A percentile compares a stretch with the other conserved stretches of the same genome.
Conservation (phyloP, 2,329 filamentous ascomycete species). For the Diaporthe eres region DNA sequence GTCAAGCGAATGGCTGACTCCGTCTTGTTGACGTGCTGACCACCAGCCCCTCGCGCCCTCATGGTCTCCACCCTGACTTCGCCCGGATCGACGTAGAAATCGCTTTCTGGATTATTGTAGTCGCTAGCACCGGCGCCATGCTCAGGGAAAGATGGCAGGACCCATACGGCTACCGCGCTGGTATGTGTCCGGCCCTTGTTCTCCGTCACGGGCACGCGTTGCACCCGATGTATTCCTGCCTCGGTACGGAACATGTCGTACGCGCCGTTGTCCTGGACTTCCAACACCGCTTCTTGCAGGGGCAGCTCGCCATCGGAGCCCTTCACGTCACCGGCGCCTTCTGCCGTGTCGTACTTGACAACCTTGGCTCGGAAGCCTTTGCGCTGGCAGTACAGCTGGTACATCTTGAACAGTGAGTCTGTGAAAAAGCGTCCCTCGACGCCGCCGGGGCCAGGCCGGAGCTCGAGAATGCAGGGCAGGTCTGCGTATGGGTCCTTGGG, state of each 20-base stretch:
- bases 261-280: constrained; percentile 81
- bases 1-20: constrained; percentile 96
- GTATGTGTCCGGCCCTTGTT: constrained; percentile 93
- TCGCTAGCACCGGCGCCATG: constrained; percentile 63
- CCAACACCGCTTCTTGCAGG: constrained; percentile 88
- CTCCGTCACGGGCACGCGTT: constrained; percentile 93
- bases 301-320: constrained; percentile 74
- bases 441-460: constrained; percentile 92
- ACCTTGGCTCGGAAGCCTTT: constrained; percentile 76
- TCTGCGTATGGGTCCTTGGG: constrained; percentile 92
- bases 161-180: constrained; percentile 91
- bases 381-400: constrained; percentile 81
- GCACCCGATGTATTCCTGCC: constrained; percentile 94
- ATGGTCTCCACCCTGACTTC: constrained; percentile 91
- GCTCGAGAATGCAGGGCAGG: constrained; percentile 91
- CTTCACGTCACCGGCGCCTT: constrained; percentile 70
- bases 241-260: constrained; percentile 89
- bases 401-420: constrained; percentile 91
- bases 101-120: constrained; percentile 86
- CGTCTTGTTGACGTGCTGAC: constrained; percentile 98
- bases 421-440: constrained; percentile 94
- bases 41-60: constrained; percentile 91
- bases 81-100: constrained; percentile 89
- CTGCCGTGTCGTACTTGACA: constrained; percentile 84
- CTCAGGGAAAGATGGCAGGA: constrained; percentile 85